Conservation (phyloP, 345 rosid genomes). For the Orychophragmus violaceus region DNA sequence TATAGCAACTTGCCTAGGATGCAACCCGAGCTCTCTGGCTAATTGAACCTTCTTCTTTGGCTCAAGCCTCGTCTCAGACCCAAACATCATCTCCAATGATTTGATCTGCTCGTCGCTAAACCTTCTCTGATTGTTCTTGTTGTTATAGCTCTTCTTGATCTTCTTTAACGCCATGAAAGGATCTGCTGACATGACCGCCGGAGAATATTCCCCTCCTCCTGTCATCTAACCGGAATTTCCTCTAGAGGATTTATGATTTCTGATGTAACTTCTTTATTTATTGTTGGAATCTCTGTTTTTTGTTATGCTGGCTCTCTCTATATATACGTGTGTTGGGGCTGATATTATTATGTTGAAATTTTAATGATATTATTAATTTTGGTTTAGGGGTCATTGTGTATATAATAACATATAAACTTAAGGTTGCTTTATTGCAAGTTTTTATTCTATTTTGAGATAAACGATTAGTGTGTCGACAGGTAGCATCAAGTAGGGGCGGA, state of each 20-base stretch:
- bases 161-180: slow-evolving; percentile 33
- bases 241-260: neutral
- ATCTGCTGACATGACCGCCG: slow-evolving; percentile 21
- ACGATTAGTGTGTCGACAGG: slow-evolving; percentile 30
- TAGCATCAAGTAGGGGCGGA: slow-evolving; percentile 22
- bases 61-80: slow-evolving; percentile 64
- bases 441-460: slow-evolving; percentile 9
- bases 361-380: neutral
- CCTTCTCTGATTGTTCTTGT: slow-evolving; percentile 52
- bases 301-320: slow-evolving; percentile 20
- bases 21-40: slow-evolving; percentile 71
- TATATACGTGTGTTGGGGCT: slow-evolving; percentile 22
- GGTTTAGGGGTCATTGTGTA: neutral
- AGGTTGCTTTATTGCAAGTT: slow-evolving; percentile 14
- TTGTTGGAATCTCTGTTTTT: slow-evolving; percentile 21
- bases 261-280: neutral
- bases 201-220: slow-evolving; percentile 39
- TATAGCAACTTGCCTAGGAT: slow-evolving; percentile 83
- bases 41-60: slow-evolving; percentile 66
- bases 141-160: slow-evolving; percentile 44
- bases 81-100: slow-evolving; percentile 66
- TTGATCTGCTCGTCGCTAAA: slow-evolving; percentile 79
- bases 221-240: slow-evolving; percentile 29
- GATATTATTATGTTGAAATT: slow-evolving; percentile 2
- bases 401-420: slow-evolving; percentile 10